These are phyloP conservation scores for Zangia roseola DNA, from an alignment of 768 basidiomycete genomes.

Conservation along the genomic window DNA sequence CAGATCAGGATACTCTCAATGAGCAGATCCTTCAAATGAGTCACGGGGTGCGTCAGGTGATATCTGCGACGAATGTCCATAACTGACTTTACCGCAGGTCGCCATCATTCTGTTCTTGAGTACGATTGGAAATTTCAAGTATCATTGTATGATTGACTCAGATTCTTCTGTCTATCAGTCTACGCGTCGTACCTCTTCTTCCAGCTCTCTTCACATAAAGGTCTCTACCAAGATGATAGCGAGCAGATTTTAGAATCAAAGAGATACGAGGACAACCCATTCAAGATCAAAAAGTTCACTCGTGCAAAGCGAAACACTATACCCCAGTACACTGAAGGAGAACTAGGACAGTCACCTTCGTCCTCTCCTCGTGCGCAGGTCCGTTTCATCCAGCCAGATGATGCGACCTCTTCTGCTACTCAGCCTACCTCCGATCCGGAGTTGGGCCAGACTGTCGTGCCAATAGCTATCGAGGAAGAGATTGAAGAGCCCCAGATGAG, in stretches of 20 bases:
- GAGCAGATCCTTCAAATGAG: conserved; percentile 70
- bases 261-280: conserved; percentile 45
- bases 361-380: conserved; percentile 8
- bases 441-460: not conserved
- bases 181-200: conserved; percentile 76
- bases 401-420: not conserved
- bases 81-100: conserved; percentile 43
- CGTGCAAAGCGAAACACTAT: conserved; percentile 7
- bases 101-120: conserved; percentile 77
- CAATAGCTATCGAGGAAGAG: conserved; percentile 21
- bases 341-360: conserved; percentile 6
- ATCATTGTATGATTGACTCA: not conserved
- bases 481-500: conserved; percentile 53
- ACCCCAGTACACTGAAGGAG: conserved; percentile 3
- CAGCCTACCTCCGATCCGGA: conserved; percentile 12
- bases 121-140: conserved; percentile 34
- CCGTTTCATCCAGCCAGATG: not conserved
- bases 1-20: conserved; percentile 15
- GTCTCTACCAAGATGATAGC: conserved; percentile 55
- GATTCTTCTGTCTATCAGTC: conserved; percentile 40
- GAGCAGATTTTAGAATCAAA: conserved; percentile 38
- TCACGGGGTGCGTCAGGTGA: conserved; percentile 54
- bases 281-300: conserved; percentile 20
- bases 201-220: conserved; percentile 76
- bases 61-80: not conserved